Conservation (phyloP, 2,329 filamentous ascomycete species). For the Xylaria multiplex region DNA sequence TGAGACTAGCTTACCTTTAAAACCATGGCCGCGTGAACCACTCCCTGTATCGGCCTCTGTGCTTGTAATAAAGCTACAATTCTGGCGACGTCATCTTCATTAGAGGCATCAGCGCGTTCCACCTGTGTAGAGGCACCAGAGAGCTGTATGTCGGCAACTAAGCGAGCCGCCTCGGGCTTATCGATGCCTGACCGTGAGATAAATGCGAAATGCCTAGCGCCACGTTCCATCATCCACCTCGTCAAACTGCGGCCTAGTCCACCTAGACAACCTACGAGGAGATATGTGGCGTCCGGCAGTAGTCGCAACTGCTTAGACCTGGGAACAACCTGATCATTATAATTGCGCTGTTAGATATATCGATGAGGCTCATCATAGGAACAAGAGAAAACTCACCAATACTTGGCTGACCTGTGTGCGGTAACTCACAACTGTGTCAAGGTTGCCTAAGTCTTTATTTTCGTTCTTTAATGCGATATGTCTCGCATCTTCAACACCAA, state of each 20-base stretch:
- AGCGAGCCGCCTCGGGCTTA: slow-evolving; percentile 41
- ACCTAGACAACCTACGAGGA: slow-evolving; percentile 52
- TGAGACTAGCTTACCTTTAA: slow-evolving; percentile 22
- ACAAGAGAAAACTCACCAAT: slow-evolving; percentile 23
- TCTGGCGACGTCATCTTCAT: slow-evolving; percentile 17
- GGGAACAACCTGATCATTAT: slow-evolving; percentile 7
- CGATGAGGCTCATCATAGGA: neutral
- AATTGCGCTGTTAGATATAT: slow-evolving; percentile 12
- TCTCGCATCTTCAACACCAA: slow-evolving; percentile 27
- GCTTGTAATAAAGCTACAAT: slow-evolving; percentile 20
- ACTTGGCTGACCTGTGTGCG: slow-evolving; percentile 23
- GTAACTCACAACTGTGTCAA: slow-evolving; percentile 18
- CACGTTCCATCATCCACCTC: slow-evolving; percentile 49
- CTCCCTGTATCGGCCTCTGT: slow-evolving; percentile 39
- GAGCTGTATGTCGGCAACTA: slow-evolving; percentile 23
- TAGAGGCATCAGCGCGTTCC: slow-evolving; percentile 29
- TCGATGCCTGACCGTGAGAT: slow-evolving; percentile 48
- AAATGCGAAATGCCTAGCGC: slow-evolving; percentile 49
- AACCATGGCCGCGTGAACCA: slow-evolving; percentile 46
- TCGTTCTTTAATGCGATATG: slow-evolving; percentile 2
- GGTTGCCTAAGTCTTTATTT: neutral
- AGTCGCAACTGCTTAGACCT: slow-evolving; percentile 29
- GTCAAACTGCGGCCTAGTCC: slow-evolving; percentile 51
- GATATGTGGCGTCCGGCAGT: slow-evolving; percentile 41
- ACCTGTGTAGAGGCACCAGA: slow-evolving; percentile 30